Conservation (phyloP, 2,329 filamentous ascomycete species). For the Seiridium cupressi region DNA sequence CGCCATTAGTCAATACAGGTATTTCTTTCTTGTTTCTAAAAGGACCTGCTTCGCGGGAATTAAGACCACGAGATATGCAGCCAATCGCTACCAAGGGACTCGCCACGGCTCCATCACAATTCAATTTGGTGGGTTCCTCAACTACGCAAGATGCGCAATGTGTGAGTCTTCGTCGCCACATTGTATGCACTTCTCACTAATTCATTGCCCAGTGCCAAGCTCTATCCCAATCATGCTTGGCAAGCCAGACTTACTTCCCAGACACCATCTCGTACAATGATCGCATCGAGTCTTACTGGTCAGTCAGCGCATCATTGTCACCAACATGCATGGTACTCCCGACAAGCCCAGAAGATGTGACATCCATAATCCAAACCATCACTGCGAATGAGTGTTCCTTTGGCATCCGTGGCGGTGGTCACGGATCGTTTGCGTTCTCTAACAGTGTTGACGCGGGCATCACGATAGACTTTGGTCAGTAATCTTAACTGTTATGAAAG, state of each 20-base stretch:
- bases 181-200: background rate
- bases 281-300: conserved; percentile 6
- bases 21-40: no score
- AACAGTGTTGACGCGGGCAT: conserved; percentile 11
- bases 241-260: background rate
- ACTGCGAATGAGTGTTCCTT: conserved; percentile 12
- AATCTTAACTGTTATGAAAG: background rate
- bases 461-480: conserved; percentile 12
- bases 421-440: conserved; percentile 3
- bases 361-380: conserved; percentile 5
- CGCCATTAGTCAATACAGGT: no score
- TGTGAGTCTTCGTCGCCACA: background rate
- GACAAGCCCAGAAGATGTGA: conserved; percentile 3
- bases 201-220: background rate
- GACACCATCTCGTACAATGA: background rate
- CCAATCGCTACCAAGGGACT: background rate
- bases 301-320: background rate
- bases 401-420: conserved; percentile 12
- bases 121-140: background rate
- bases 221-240: background rate
- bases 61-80: no score
- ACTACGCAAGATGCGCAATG: background rate
- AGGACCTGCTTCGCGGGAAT: no score
- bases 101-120: background rate
- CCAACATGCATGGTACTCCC: conserved; percentile 8